phyloP scores from a whole-genome alignment of 805 yeast genomes.

The Cyberlindnera amylophila region DNA sequence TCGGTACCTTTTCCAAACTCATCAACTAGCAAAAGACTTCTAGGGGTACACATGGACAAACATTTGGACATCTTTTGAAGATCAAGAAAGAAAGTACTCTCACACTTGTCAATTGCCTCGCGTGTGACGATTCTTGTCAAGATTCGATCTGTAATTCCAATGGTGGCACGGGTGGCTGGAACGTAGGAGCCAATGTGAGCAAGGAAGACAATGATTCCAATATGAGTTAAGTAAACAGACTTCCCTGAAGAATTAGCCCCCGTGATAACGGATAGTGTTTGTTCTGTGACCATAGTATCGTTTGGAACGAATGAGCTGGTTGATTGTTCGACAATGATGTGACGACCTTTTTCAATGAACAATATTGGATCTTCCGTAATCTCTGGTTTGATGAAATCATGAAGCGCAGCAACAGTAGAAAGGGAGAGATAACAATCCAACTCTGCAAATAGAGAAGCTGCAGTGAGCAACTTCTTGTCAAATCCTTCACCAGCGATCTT shows the following conservation, averaged over 20 bases:
- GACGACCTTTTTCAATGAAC: constrained; percentile 40
- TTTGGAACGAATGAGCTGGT: constrained; percentile 41
- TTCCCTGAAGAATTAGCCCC: constrained; percentile 54
- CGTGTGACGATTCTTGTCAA: constrained; percentile 42
- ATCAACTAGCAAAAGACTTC: constrained; percentile 45
- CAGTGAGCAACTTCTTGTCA: constrained; percentile 11
- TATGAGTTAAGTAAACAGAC: constrained; percentile 45
- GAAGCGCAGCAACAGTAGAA: constrained; percentile 28
- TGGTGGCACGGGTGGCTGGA: constrained; percentile 43
- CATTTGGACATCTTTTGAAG: constrained; percentile 41
- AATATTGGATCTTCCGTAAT: constrained; percentile 27
- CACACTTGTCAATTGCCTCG: constrained; percentile 37
- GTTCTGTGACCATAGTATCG: constrained; percentile 31
- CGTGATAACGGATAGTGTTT: constrained; percentile 35
- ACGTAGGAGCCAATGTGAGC: constrained; percentile 55
- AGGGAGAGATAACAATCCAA: constrained; percentile 37
- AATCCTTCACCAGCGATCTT: constrained; percentile 15
- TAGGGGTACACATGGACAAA: constrained; percentile 35
- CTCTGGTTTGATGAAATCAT: constrained; percentile 33
- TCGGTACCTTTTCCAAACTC: constrained; percentile 56
- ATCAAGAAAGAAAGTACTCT: constrained; percentile 51
- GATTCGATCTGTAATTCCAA: constrained; percentile 46
- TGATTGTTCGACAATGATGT: constrained; percentile 41
- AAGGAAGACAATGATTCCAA: constrained; percentile 44
- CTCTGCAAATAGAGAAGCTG: constrained; percentile 30